Conservation (phyloP, 148 eudicot species). For the Gaultheria prostrata region DNA sequence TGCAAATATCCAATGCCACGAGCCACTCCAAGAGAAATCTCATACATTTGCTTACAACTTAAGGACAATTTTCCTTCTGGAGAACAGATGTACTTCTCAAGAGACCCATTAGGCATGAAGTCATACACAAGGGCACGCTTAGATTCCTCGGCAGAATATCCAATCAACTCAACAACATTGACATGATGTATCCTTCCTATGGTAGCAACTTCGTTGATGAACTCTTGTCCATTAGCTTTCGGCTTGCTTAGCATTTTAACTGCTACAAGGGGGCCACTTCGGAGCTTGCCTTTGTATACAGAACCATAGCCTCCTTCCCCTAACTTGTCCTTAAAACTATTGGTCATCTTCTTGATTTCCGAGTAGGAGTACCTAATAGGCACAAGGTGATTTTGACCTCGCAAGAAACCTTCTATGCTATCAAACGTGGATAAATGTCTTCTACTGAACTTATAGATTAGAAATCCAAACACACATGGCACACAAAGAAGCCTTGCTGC, state of each 20-base stretch:
- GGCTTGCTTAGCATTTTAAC: slow-evolving; percentile 16
- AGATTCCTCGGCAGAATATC: slow-evolving; percentile 14
- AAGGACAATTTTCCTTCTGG: not conserved
- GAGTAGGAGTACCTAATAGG: slow-evolving; percentile 21
- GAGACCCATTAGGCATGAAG: slow-evolving; percentile 30
- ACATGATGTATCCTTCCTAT: slow-evolving; percentile 26
- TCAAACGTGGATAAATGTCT: slow-evolving; percentile 19
- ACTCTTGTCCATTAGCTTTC: slow-evolving; percentile 17
- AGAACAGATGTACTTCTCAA: slow-evolving; percentile 18
- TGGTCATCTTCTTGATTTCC: slow-evolving; percentile 19
- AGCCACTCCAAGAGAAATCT: slow-evolving; percentile 25
- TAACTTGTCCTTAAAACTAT: slow-evolving; percentile 20
- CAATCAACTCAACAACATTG: slow-evolving; percentile 20
- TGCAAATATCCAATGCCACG: slow-evolving; percentile 23
- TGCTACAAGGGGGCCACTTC: slow-evolving; percentile 16
- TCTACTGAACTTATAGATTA: not conserved
- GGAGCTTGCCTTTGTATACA: slow-evolving; percentile 23
- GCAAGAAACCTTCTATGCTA: slow-evolving; percentile 16
- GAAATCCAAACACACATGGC: not conserved
- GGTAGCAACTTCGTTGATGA: slow-evolving; percentile 24
- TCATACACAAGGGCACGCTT: slow-evolving; percentile 25
- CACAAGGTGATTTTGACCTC: not conserved
- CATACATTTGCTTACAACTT: slow-evolving; percentile 13
- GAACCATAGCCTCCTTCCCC: slow-evolving; percentile 26
- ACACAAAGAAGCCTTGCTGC: not conserved